A percentile compares a stretch with the other conserved stretches of the same genome.
Conservation (phyloP, 441 rosid species). For the Hura crepitans region DNA sequence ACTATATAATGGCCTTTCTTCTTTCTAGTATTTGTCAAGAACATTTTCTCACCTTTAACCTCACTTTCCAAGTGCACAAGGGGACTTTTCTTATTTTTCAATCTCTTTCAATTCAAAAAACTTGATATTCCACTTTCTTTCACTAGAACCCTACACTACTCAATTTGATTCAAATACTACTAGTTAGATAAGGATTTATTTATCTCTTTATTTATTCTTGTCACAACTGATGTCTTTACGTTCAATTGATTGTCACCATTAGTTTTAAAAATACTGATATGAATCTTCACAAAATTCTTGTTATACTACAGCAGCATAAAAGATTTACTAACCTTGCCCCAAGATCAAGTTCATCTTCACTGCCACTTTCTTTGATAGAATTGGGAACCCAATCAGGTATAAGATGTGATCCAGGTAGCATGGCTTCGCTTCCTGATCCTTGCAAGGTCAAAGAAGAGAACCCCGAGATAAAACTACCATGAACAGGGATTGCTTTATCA, state of each 20-base stretch:
- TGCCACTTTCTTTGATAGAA: conserved; percentile 35
- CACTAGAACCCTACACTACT: neutral
- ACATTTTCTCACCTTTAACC: neutral
- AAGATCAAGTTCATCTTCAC: conserved; percentile 56
- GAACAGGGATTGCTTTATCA: conserved; percentile 25
- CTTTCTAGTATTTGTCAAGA: neutral
- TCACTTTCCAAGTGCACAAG: neutral
- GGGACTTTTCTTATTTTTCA: neutral
- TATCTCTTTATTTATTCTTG: no score
- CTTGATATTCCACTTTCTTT: neutral
- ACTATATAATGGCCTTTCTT: neutral
- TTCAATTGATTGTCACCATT: neutral
- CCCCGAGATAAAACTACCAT: conserved; percentile 33
- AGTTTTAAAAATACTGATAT: neutral
- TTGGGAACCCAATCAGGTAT: conserved; percentile 86
- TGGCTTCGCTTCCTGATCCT: conserved; percentile 42
- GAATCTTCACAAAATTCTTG: neutral
- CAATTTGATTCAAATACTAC: neutral
- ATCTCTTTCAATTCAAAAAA: conserved; percentile 8
- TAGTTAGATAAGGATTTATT: neutral
- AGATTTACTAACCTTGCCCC: conserved; percentile 71
- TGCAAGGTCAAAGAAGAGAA: conserved; percentile 38
- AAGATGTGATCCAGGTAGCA: conserved; percentile 55
- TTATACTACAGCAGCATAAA: conserved; percentile 10
- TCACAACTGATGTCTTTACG: no score